These are phyloP conservation scores for Porodaedalea pini DNA, from an alignment of 1,284 basidiomycete genomes.

Conservation along the genomic window DNA sequence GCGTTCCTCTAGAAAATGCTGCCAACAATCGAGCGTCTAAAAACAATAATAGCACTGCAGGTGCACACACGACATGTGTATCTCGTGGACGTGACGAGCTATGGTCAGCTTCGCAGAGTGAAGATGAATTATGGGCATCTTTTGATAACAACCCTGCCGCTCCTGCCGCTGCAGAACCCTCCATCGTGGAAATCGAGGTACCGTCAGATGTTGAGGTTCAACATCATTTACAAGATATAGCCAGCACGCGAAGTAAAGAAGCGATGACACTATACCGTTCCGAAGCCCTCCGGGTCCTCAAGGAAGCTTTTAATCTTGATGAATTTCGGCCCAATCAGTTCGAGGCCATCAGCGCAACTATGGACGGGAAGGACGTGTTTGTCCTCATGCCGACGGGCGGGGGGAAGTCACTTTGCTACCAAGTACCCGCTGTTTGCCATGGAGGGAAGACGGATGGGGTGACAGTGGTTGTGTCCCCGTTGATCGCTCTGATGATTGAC, in stretches of 20 bases:
- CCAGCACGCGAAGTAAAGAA: not conserved
- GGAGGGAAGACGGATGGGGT: constrained; percentile 74
- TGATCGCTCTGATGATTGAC: constrained; percentile 88
- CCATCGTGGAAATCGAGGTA: no score
- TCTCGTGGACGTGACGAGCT: no score
- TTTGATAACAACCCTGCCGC: not conserved
- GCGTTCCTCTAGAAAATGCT: no score
- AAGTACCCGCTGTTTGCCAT: constrained; percentile 83
- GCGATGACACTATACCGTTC: constrained; percentile 36
- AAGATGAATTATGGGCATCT: constrained; percentile 3
- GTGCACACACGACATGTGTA: no score
- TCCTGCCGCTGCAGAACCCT: not conserved
- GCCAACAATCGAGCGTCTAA: no score
- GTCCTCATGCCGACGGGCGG: constrained; percentile 98
- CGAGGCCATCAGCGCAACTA: constrained; percentile 79
- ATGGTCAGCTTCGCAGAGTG: no score
- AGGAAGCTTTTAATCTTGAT: constrained; percentile 62
- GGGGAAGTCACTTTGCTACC: constrained; percentile 86
- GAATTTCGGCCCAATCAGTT: constrained; percentile 83
- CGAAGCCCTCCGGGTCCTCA: constrained; percentile 65
- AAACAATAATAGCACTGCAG: no score
- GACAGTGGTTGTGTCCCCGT: constrained; percentile 88
- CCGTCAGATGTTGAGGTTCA: no score
- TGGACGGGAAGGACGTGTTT: constrained; percentile 85
- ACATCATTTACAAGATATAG: no score